These are phyloP conservation scores for Chamaenerion angustifolium DNA, from an alignment of 345 rosid genomes.

Conservation along the genomic window DNA sequence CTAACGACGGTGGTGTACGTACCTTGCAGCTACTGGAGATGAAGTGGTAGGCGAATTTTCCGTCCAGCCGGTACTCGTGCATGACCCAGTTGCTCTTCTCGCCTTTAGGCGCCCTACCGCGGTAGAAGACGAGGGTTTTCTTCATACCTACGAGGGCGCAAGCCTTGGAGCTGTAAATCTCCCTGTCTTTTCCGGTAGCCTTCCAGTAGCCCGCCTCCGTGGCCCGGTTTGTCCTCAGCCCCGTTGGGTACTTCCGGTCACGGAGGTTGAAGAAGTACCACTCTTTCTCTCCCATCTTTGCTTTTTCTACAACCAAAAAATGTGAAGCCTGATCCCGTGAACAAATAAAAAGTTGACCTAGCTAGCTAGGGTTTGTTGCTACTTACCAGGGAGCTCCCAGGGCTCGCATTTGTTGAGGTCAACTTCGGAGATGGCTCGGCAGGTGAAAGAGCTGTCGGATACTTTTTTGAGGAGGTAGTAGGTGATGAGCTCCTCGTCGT, in stretches of 20 bases:
- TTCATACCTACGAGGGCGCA: conserved; percentile 80
- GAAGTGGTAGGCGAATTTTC: conserved; percentile 77
- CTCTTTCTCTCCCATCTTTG: conserved; percentile 92
- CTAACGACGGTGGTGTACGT: neutral
- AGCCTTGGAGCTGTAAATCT: conserved; percentile 79
- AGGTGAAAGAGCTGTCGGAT: conserved; percentile 53
- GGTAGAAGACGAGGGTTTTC: conserved; percentile 79
- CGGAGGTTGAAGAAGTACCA: conserved; percentile 87
- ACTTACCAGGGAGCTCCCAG: conserved; percentile 88
- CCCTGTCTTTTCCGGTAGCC: conserved; percentile 90
- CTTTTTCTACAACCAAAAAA: conserved; percentile 38
- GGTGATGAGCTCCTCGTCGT: conserved; percentile 92
- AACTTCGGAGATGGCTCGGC: conserved; percentile 72
- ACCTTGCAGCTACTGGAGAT: conserved; percentile 72
- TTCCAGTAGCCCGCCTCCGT: conserved; percentile 98
- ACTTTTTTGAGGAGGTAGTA: conserved; percentile 75
- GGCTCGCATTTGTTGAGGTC: conserved; percentile 97
- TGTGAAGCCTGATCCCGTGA: neutral
- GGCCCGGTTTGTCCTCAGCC: conserved; percentile 86
- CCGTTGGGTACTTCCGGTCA: conserved; percentile 88
- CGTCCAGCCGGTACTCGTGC: conserved; percentile 96
- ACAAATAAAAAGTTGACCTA: neutral
- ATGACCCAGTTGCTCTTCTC: conserved; percentile 91
- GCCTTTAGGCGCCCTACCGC: conserved; percentile 91
- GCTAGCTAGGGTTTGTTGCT: neutral